Base-by-base conservation (phyloP, 2,329 filamentous ascomycete species). In the Phoma herbarum region DNA sequence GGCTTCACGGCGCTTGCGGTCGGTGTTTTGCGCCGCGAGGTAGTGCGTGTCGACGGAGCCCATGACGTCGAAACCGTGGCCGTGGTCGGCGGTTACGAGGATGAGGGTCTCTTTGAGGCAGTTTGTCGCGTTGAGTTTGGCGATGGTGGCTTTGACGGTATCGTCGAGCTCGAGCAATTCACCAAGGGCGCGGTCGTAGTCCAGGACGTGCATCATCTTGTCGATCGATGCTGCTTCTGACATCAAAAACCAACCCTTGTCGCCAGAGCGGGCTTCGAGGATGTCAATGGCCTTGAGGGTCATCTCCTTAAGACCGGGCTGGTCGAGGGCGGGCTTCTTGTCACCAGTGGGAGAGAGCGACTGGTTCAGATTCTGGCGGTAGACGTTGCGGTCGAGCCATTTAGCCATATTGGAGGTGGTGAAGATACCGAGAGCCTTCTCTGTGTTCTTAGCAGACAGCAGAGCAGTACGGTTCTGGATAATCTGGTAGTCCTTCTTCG, bases 301-400 rank as follows among this genome's bases (percentile, higher is more conserved):
- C 92, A 96, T 96, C 43, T 95, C 90, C 79, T 92, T 94, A 49
- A 95, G 86, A 4, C 92, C 92, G 0, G 92, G 92, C 26, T 94
- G 86, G 71, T 95, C 91, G 8, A 84, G 82, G 5, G 91, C 91
- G 39, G 89, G 81, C 16, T 79, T 81, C 41, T 84, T 82, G 61
- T 83, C 83, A 49, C 91, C 91, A 11, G 85, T 82, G 1, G 92
- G 91, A 67, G 89, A 84, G 75, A 93, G 91, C 57, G 84, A 84
- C 62, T 89, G 83, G 65, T 83, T 80, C 23, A 94, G 80, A 78
- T 94, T 93, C 23, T 88, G 80, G 10, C 81, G 86, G 82, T 91
- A 95, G 64, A 96, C 75, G 69, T 95, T 93, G 65, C 92, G 88
- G 79, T 96, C 92, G 11, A 96, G 84, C 91, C 92, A 96, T 70